Base-by-base conservation (phyloP, 495 filamentous ascomycete species). In the Xylaria curta region DNA sequence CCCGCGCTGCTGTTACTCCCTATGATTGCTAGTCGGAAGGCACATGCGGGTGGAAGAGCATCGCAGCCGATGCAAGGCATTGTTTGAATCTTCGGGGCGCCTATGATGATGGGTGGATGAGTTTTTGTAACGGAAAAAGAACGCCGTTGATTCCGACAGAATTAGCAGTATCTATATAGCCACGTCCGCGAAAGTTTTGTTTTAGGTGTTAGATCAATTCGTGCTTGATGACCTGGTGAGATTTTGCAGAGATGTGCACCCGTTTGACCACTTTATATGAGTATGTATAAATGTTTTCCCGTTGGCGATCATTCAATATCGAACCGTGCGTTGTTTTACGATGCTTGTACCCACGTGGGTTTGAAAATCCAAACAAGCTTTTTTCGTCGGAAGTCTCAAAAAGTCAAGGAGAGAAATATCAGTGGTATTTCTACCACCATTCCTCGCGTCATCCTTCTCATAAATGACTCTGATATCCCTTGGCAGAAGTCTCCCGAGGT, bases 41-140 rank as follows among this genome's bases (percentile, higher is more conserved):
- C 69, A 24, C 59, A 71, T 2, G 69, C 36, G n/a, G 69, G 69
- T 54, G 69, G 69, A 15, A 71, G 46, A 38, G 51, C 69, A 36
- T 71, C 61, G 36, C 61, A 71, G 15, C 60, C 61, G n/a, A 6
- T 65, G 61, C 61, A 66, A 46, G 61, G 47, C 69, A 71, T 71
- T 51, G 40, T 36, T 26, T 36, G 9, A 28, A 47, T 7, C 24
- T 13, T 46, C 13, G 42, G 13, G 42, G 4, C 15, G 12, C 10
- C 3, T 44, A 17, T 46, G 13, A 17, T 4, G 42, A 46, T 46
- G 3, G 3, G 42, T 46, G 42, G 13, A 1, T 13, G 13, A 44
- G 9, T 44, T n/a, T n/a, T n/a, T n/a, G n/a, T n/a, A n/a, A n/a
- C n/a, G n/a, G n/a, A n/a, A n/a, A n/a, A n/a, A n/a, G n/a, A n/a